These are phyloP conservation scores for Ceratocystis alfenasii DNA, from an alignment of 2,329 filamentous ascomycete genomes.

Conservation along the genomic window DNA sequence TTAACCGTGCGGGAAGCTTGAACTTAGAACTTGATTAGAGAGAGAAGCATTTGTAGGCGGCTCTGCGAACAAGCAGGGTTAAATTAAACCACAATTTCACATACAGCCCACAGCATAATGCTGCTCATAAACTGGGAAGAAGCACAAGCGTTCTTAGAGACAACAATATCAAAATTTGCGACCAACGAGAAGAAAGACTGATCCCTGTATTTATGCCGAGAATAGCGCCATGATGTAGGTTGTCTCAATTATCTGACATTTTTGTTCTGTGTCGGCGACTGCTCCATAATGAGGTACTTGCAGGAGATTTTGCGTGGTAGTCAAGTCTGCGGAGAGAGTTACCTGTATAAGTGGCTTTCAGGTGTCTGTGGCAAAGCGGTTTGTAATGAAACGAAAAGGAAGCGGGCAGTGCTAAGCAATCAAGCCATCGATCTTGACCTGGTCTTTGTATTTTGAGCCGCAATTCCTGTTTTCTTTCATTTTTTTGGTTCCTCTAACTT, in stretches of 20 bases:
- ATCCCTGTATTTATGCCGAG: conserved; percentile 11
- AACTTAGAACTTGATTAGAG: not conserved
- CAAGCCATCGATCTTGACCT: not conserved
- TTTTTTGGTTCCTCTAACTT: not conserved
- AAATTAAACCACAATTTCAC: not conserved
- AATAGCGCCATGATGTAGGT: conserved; percentile 1
- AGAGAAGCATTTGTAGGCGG: not conserved
- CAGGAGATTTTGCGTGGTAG: no score
- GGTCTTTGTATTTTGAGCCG: not conserved
- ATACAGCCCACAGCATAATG: not conserved
- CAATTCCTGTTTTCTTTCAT: not conserved
- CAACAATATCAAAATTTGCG: conserved; percentile 10
- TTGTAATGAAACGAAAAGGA: not conserved
- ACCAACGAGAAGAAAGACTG: not conserved
- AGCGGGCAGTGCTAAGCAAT: not conserved
- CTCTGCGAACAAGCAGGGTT: not conserved
- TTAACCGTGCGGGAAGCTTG: not conserved
- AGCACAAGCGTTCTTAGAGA: conserved; percentile 9
- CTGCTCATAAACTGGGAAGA: not conserved
- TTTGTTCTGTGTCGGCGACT: not conserved
- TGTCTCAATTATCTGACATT: not conserved
- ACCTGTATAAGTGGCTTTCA: not conserved
- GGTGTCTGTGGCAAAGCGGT: not conserved
- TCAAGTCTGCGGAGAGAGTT: not conserved
- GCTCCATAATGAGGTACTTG: no score